Percentiles rank a stretch among this genome's conserved stretches.
These are phyloP conservation scores for Globisporangium radiosum DNA, from an alignment of 352 stramenopile species.

Conservation along the genomic window DNA sequence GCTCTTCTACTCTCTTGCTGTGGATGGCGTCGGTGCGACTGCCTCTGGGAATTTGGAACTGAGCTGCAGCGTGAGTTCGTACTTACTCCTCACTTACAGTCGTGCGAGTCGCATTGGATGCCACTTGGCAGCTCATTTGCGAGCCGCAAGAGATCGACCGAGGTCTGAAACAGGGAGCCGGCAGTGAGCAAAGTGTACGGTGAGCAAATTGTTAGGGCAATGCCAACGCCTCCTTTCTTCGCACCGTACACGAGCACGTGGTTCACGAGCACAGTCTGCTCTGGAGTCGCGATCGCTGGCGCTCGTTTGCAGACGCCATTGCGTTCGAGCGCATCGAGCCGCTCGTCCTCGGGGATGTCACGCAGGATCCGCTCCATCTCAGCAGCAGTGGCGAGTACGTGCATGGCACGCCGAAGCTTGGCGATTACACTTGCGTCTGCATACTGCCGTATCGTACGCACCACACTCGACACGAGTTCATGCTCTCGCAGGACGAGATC, in stretches of 20 bases:
- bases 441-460: constrained; percentile 9
- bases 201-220: too few species aligned
- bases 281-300: neutral
- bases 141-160: too few species aligned
- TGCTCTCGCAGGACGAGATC: constrained; percentile 11
- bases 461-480: constrained; percentile 1
- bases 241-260: constrained; percentile 9
- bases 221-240: constrained; percentile 3
- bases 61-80: too few species aligned
- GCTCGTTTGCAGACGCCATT: neutral
- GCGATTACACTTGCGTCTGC: constrained; percentile 4
- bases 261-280: constrained; percentile 4
- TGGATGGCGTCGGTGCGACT: too few species aligned
- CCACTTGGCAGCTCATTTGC: too few species aligned
- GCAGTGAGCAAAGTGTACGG: too few species aligned
- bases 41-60: too few species aligned
- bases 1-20: too few species aligned
- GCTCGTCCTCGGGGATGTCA: neutral
- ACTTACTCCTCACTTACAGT: too few species aligned
- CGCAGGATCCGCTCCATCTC: constrained; percentile 5
- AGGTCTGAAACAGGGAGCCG: too few species aligned
- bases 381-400: neutral
- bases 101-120: too few species aligned
- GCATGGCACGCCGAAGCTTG: constrained; percentile 7
- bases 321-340: constrained; percentile 5